Evolutionary conservation across 2,329 filamentous ascomycete species (phyloP), one percentile per base, ranked within the genome.

Genomic region (Monilinia vaccinii-corymbosi): DNA sequence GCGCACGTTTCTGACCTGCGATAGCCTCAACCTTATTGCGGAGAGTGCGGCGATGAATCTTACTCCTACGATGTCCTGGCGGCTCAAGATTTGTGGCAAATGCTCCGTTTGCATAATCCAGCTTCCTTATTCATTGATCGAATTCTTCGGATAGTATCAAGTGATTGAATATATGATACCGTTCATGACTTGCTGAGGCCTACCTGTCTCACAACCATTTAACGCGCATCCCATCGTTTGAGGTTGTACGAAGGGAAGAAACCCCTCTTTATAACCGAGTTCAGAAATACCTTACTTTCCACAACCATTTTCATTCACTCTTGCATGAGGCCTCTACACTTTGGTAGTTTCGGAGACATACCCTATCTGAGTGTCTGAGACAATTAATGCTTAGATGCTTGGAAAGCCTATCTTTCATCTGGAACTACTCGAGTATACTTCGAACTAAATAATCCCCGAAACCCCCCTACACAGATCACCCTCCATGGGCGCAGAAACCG

Each of bases 201-300:
- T 23, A 47, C 23, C n/a, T 6, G 40, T 46, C 21, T 34, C 31
- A 16, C 18, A 46, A 55, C 18, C 25, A 44, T 32, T 32, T 53
- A 25, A 23, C 25, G 36, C 28, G n/a, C 21, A 28, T 34, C 40
- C 36, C 5, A 28, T 28, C 10, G 56, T 58, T 58, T 58, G 56
- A 58, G 25, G 36, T 21, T 67, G 25, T 6, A 28, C 25, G 25
- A 28, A 28, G 64, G 60, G n/a, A n/a, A 65, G 64, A 60, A 32
- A 8, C 36, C 38, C 36, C 28, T 31, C 18, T 59, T 40, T 21
- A 18, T 32, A 42, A 32, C 6, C 32, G 34, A 44, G n/a, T 14
- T 63, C 42, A 18, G 18, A 32, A 47, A 23, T 55, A 44, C 4
- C 34, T n/a, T 28, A 23, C 25, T 28, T 28, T 21, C 14, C 34